phyloP scores from a whole-genome alignment of 352 stramenopile genomes.

The Globisporangium rhizosaccharum region DNA sequence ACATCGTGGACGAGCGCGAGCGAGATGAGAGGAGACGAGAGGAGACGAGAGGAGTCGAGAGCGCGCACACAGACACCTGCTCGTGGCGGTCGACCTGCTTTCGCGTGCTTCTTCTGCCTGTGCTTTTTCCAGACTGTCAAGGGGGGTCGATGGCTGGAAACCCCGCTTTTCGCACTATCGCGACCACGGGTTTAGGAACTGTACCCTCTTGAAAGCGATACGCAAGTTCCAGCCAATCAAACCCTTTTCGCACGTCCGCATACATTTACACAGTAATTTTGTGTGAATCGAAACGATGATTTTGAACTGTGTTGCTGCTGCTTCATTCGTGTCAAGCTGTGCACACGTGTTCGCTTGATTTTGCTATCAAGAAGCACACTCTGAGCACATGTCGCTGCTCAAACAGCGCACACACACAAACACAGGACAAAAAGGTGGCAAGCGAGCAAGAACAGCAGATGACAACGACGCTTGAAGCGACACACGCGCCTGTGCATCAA shows the following conservation, averaged over 20 bases:
- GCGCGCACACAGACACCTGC: neutral
- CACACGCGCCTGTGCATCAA: neutral
- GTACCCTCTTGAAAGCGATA: neutral
- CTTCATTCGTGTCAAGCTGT: neutral
- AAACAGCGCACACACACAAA: neutral
- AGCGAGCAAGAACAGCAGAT: neutral
- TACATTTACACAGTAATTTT: neutral
- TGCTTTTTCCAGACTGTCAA: neutral
- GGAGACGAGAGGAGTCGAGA: conserved; percentile 1
- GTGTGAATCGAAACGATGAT: neutral
- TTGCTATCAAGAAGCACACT: neutral
- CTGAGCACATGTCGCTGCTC: neutral
- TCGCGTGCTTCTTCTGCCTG: neutral
- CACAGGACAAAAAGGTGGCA: neutral
- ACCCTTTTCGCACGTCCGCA: neutral
- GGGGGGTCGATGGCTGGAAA: neutral
- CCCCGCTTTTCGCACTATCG: neutral
- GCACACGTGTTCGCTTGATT: neutral
- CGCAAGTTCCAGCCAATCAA: neutral
- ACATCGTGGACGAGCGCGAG: conserved; percentile 39
- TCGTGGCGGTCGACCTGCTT: neutral
- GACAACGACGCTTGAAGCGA: neutral
- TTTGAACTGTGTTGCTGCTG: too few relatives aligned
- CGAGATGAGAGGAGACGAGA: neutral
- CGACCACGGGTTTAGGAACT: too few relatives aligned